Evolutionary conservation across 1,139 yeast genomes (phyloP), one percentile per base, ranked within the genome.

Genomic region (Yamadazyma diddensiae): DNA sequence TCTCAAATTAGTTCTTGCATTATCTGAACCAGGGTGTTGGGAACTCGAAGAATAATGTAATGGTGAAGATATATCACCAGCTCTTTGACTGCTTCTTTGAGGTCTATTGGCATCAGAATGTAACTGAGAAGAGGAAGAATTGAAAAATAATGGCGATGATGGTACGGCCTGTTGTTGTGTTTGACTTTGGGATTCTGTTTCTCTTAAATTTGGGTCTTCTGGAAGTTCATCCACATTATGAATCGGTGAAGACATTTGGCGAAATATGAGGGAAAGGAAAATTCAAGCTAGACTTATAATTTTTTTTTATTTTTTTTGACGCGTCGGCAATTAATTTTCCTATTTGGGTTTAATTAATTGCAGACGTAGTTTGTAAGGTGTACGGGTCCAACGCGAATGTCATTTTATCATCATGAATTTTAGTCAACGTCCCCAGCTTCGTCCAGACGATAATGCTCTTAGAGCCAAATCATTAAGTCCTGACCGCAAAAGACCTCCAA

Each of bases 131-230:
- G 64, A 68, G 7, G 78, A 69, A 18, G 77, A 72, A 15, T 77
- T 75, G 50, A 79, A 72, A 50, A 81, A 79, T 38, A 81, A 66
- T 20, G 87, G 87, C 15, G 87, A 80, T 9, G 85, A 77, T 6
- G 82, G 81, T 22, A 69, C 77, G n/a, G 58, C 67, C n/a, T 59
- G 49, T 12, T 29, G 38, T 32, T 43, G 47, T 8, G 53, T 35
- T 42, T 65, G 70, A 2, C 69, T 53, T 46, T 64, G 73, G 2
- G 70, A 53, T 35, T 59, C 60, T 3, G 68, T 50, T 6, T 53
- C 57, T 28, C 47, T 47, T 31, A 42, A 35, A 26, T 49, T 50
- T 24, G 49, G 43, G 20, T 54, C 59, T 35, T 48, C 49, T 17
- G 53, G 57, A 27, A 39, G 39, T 18, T 47, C 43, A 29, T 50